These are phyloP conservation scores for Phaffomyces thermotolerans DNA, from an alignment of 805 yeast species.

Conservation along the genomic window DNA sequence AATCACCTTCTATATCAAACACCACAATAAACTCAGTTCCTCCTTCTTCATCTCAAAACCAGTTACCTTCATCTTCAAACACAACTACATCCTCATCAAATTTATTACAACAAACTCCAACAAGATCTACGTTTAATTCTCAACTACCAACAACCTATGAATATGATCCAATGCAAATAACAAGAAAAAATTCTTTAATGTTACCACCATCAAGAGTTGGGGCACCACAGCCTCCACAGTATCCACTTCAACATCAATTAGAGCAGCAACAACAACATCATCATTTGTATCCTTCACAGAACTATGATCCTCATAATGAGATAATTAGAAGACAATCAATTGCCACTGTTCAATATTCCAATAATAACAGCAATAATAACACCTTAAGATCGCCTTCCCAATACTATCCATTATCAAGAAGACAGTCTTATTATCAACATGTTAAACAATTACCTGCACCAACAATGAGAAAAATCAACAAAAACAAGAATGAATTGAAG, in stretches of 20 bases:
- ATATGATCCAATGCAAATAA: slow-evolving; percentile 23
- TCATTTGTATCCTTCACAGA: slow-evolving; percentile 16
- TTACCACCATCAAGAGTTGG: slow-evolving; percentile 40
- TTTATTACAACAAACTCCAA: slow-evolving; percentile 15
- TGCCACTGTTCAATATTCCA: slow-evolving; percentile 23
- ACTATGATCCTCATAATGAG: slow-evolving; percentile 19
- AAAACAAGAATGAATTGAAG: slow-evolving; percentile 42
- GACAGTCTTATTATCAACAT: slow-evolving; percentile 23
- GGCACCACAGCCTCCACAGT: slow-evolving; percentile 33
- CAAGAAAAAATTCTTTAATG: slow-evolving; percentile 23
- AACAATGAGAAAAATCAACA: slow-evolving; percentile 32
- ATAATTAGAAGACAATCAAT: slow-evolving; percentile 32
- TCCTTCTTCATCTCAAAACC: slow-evolving; percentile 2
- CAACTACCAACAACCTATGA: slow-evolving; percentile 48
- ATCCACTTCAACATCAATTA: not conserved
- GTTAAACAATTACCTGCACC: slow-evolving; percentile 40
- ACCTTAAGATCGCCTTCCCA: slow-evolving; percentile 12
- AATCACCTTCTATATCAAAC: slow-evolving; percentile 10
- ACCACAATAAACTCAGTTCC: slow-evolving; percentile 1
- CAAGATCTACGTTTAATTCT: slow-evolving; percentile 17
- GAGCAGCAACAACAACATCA: slow-evolving; percentile 2
- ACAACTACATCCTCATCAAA: not conserved
- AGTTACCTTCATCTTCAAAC: not conserved
- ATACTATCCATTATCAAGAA: slow-evolving; percentile 12
- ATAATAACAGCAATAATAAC: slow-evolving; percentile 7